These are phyloP conservation scores for Kentomonas sorsogonicus DNA, from an alignment of 208 protist genomes.

Conservation along the genomic window DNA sequence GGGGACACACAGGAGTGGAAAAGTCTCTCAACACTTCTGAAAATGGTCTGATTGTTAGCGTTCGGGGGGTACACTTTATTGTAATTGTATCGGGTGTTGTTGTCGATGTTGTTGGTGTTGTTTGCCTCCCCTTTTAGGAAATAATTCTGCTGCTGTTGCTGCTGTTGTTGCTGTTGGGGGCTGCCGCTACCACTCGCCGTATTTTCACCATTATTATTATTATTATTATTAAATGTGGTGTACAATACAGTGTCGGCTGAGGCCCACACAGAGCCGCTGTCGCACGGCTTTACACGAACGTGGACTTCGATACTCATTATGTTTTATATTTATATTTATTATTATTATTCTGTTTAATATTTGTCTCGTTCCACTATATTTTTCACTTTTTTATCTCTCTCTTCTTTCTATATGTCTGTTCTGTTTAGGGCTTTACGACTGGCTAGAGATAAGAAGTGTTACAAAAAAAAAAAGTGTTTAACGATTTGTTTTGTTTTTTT, in stretches of 20 bases:
- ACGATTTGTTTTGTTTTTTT: constrained; percentile 11
- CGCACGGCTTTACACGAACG: constrained; percentile 70
- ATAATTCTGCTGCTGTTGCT: no score
- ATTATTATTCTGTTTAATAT: no score
- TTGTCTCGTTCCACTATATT: no score
- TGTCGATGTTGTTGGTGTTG: no score
- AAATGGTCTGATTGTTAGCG: constrained; percentile 71
- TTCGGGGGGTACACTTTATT: constrained; percentile 82
- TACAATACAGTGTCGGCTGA: constrained; percentile 82
- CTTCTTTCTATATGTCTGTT: no score
- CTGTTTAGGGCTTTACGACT: no score
- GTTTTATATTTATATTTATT: constrained; percentile 1
- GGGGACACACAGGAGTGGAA: constrained; percentile 71
- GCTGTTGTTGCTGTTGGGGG: no score
- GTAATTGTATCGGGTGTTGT: constrained; percentile 75
- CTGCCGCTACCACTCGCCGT: no score
- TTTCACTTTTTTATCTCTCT: no score
- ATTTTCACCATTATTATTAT: no score
- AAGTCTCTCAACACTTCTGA: constrained; percentile 70
- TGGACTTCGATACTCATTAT: constrained; percentile 87
- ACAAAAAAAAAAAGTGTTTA: constrained; percentile 10
- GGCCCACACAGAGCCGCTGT: constrained; percentile 61
- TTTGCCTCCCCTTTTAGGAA: no score
- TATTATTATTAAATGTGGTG: no score
- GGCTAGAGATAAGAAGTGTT: constrained; percentile 8